phyloP scores from a whole-genome alignment of 2,329 filamentous ascomycete genomes.

The Helicocarpus griseus region DNA sequence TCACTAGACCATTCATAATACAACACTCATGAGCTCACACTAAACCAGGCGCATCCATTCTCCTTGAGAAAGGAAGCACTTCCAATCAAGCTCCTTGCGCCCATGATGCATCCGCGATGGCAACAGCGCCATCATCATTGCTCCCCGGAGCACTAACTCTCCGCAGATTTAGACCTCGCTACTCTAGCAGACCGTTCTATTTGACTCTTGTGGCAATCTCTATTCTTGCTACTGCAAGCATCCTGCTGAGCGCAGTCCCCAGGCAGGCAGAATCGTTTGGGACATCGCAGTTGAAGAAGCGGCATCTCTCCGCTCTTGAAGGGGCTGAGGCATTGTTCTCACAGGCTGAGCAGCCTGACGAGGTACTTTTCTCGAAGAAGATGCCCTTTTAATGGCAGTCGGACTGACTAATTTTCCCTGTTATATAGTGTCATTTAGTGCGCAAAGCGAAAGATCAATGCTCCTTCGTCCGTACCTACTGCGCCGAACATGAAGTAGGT shows the following conservation, averaged over 20 bases:
- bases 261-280: not conserved
- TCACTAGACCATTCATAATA: too few species aligned
- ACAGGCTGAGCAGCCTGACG: constrained; percentile 3
- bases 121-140: constrained; percentile 2
- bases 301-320: constrained; percentile 18
- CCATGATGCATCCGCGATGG: constrained; percentile 22
- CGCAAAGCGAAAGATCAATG: constrained; percentile 73
- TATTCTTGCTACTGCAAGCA: constrained; percentile 23
- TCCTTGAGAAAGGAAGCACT: too few species aligned
- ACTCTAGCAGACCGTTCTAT: constrained; percentile 39
- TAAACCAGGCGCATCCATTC: too few species aligned
- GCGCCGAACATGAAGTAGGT: constrained; percentile 79
- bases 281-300: constrained; percentile 8
- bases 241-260: constrained; percentile 9
- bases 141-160: not conserved
- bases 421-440: constrained; percentile 62
- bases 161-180: constrained; percentile 21
- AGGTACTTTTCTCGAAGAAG: constrained; percentile 5
- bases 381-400: not conserved
- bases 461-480: constrained; percentile 72
- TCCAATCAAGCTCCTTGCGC: not conserved
- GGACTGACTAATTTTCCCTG: not conserved
- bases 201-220: constrained; percentile 32
- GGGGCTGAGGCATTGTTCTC: not conserved
- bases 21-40: too few species aligned